Conservation (phyloP, 2,329 filamentous ascomycete genomes). For the Hymenoscyphus salicellus region DNA sequence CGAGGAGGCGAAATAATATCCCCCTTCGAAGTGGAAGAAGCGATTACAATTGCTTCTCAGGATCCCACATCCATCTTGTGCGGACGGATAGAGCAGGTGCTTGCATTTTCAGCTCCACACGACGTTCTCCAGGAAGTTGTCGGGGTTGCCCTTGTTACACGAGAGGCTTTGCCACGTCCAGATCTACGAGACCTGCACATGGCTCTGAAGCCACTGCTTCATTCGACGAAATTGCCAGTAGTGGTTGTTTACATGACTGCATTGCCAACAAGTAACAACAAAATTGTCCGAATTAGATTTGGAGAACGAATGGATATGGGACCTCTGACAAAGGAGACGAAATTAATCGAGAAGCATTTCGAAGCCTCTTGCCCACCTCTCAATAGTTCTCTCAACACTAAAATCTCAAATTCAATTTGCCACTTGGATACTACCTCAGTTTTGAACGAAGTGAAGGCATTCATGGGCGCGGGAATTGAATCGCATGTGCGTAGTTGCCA, state of each 20-base stretch:
- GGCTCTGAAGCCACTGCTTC: slow-evolving; percentile 46
- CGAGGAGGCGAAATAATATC: slow-evolving; percentile 58
- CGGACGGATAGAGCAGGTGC: slow-evolving; percentile 46
- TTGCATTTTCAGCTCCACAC: slow-evolving; percentile 54
- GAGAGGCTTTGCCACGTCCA: slow-evolving; percentile 42
- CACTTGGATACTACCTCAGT: background rate
- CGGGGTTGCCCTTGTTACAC: slow-evolving; percentile 50
- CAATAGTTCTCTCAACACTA: background rate
- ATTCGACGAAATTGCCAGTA: slow-evolving; percentile 52
- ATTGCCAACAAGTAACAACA: slow-evolving; percentile 55
- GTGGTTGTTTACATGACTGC: slow-evolving; percentile 54
- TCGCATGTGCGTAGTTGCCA: background rate
- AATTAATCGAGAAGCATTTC: background rate
- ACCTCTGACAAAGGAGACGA: slow-evolving; percentile 18
- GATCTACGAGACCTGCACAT: slow-evolving; percentile 49
- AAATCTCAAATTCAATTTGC: background rate
- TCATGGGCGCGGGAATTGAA: too few relatives aligned
- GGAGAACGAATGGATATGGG: slow-evolving; percentile 47
- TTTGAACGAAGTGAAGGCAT: background rate
- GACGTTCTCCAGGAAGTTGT: slow-evolving; percentile 56
- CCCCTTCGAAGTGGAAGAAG: slow-evolving; percentile 58
- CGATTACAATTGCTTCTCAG: slow-evolving; percentile 47
- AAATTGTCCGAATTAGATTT: slow-evolving; percentile 53
- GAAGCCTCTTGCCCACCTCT: background rate
- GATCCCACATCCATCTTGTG: slow-evolving; percentile 43